Evolutionary conservation across 345 rosid genomes (phyloP), one percentile per base, ranked within the genome.

Genomic region (Nasturtium officinale): DNA sequence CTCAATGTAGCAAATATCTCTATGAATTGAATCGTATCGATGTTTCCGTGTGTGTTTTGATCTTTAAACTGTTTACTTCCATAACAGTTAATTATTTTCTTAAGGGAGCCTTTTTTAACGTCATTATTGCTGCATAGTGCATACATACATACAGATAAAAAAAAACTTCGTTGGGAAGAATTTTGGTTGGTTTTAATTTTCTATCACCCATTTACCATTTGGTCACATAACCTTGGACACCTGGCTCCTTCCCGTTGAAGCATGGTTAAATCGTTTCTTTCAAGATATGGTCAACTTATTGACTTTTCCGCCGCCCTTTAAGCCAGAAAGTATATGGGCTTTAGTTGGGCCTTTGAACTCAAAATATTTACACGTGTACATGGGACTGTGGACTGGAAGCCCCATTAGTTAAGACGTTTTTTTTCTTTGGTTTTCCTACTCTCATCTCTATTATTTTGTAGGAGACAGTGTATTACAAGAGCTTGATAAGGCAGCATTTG

Each of bases 401-500:
- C 69, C 79, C 58, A 59, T 29, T 29, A 38, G 1, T 6, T 18
- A n/a, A 13, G n/a, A 8, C 9, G 4, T 11, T 48, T 65, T 58
- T 5, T 61, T 9, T 35, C 0, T 9, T 9, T 35, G 40, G 7
- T 5, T n/a, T 53, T 67, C 26, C 13, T 1, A 15, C 3, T 33
- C 33, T 56, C 6, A 2, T 28, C 38, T 53, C 5, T 54, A 20
- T 56, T 8, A 43, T 73, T 21, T 23, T 5, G 43, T 65, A 90
- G 96, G 88, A 78, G 51, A 61, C 74, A 0, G 77, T 72, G 28
- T 29, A 50, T 50, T 90, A 90, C 80, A 84, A 72, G 69, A 76
- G 62, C 54, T 13, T 81, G 9, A 67, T 90, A 29, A 76, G 85
- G 53, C 91, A 85, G 68, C 91, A 86, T 43, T 59, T 85, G 82